Base-by-base conservation (phyloP, 2,329 filamentous ascomycete genomes). In the Aspergillus chevalieri region DNA sequence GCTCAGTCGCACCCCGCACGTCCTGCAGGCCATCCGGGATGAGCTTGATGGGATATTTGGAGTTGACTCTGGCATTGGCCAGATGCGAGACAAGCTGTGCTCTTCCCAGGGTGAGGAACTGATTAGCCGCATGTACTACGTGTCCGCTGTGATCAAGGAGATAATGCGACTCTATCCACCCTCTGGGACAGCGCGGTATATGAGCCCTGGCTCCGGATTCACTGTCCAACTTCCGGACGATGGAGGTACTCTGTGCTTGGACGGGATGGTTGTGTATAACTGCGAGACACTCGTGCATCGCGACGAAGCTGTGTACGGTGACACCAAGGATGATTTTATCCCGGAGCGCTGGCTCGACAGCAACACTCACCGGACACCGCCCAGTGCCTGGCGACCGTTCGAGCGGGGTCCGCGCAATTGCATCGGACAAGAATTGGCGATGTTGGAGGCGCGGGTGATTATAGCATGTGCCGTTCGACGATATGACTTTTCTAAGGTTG, bases 31-130 rank as follows among this genome's bases (percentile, higher is more conserved):
- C 2, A 64, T 77, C 19, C 67, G 74, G 14, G 57, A 67, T 24
- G 81, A 84, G 60, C 78, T 80, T 54, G 75, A 81, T 50, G 65
- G 66, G 1, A 66, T 83, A 7, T 75, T 83, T 36, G 75, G 78
- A 7, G 48, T 70, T 0, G 69, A 76, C 30, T 58, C 69, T 1
- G 57, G 66, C 2, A 59, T 61, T 1, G 69, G 65, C 0, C 67
- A 66, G 1, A 39, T 54, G 2, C 44, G 50, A n/a, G 34, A 51
- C 2, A 53, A 50, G 46, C 26, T 63, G 60, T 12, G 66, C 77
- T 38, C 61, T 60, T 34, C 57, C 62, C 4, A 64, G 73, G 36
- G 73, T 69, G 14, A 63, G 65, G 28, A 65, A 2, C 64, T 81
- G 33, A 77, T 77, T 54, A 65, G 72, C 30, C 67, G 38, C 3